Conservation (phyloP, 192 early-diverging fungal species). For the Kickxella alabastrina region DNA sequence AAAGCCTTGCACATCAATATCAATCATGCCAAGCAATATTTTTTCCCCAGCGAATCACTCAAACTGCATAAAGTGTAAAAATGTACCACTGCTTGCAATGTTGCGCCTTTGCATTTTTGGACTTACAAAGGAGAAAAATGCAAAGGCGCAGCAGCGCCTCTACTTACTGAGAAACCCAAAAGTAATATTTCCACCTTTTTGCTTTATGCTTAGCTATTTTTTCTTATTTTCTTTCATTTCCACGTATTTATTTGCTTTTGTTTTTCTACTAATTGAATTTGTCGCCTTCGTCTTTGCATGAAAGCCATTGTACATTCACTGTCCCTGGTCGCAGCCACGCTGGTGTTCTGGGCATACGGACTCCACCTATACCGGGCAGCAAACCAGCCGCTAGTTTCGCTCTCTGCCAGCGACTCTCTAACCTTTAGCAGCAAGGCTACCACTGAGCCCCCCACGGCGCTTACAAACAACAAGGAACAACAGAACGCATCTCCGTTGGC, state of each 20-base stretch:
- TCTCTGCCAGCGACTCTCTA: neutral
- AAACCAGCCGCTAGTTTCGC: constrained; percentile 18
- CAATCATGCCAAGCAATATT: neutral
- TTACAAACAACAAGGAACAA: too few relatives aligned
- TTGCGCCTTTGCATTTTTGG: too few relatives aligned
- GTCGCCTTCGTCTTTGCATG: neutral
- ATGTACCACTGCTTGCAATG: too few relatives aligned
- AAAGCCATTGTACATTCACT: constrained; percentile 13
- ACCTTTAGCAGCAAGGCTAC: neutral
- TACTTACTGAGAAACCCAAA: too few relatives aligned
- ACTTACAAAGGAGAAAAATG: too few relatives aligned
- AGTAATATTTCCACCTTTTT: too few relatives aligned
- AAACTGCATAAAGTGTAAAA: too few relatives aligned
- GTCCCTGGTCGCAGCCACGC: constrained; percentile 21
- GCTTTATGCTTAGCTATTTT: neutral
- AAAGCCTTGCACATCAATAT: neutral
- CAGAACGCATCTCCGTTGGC: neutral
- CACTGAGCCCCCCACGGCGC: neutral
- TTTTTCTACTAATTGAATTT: constrained; percentile 4
- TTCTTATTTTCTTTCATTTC: constrained; percentile 3
- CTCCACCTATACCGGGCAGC: constrained; percentile 29
- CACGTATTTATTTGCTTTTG: constrained; percentile 1
- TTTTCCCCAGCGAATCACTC: too few relatives aligned
- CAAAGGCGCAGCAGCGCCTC: too few relatives aligned
- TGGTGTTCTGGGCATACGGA: constrained; percentile 46